Evolutionary conservation across 73 alveolate genomes (phyloP).

Genomic region (Uronychia setigera): DNA sequence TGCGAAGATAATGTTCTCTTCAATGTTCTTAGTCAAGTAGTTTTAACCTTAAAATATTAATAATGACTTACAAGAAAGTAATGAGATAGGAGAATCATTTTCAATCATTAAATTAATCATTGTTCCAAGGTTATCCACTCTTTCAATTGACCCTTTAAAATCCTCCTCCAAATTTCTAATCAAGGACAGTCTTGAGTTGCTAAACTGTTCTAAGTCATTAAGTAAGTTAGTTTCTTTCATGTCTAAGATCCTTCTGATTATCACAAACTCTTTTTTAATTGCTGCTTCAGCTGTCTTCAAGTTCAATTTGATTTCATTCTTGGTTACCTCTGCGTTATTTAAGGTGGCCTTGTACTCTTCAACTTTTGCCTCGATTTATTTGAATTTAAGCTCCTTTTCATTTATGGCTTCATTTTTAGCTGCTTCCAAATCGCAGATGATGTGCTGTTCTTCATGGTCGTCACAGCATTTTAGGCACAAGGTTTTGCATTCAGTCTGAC

Average conservation of each 20-base stretch:
- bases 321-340: background rate
- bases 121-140: background rate
- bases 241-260: background rate
- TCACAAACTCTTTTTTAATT: background rate
- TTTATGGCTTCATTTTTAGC: background rate
- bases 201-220: background rate
- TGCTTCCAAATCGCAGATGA: background rate
- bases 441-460: background rate
- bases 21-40: background rate
- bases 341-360: background rate
- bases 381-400: background rate
- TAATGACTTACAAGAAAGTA: no score
- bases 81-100: background rate
- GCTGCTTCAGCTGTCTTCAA: background rate
- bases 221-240: background rate
- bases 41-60: no score
- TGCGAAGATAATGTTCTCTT: background rate
- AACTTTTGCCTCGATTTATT: background rate
- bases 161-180: background rate
- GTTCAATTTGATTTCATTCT: background rate
- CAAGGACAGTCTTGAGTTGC: background rate
- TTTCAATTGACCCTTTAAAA: background rate
- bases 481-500: background rate
- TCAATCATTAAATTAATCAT: no score
- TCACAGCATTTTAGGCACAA: background rate